Conservation (phyloP, 768 basidiomycete species). For the Pleurotus giganteus region DNA sequence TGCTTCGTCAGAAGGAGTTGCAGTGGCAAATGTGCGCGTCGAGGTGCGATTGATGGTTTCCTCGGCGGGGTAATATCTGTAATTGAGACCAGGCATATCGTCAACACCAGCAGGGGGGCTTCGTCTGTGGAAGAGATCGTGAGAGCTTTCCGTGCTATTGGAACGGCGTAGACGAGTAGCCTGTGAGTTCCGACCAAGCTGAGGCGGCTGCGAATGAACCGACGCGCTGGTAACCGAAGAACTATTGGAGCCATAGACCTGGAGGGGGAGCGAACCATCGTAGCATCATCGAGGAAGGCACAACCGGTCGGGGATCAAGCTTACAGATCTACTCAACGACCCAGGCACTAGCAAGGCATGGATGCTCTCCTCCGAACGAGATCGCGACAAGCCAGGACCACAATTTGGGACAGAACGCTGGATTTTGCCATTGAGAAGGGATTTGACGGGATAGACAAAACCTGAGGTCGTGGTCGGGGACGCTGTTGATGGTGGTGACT, state of each 20-base stretch:
- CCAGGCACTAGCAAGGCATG: neutral
- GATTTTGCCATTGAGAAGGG: neutral
- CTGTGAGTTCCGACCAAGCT: neutral
- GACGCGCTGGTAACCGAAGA: neutral
- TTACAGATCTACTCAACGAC: neutral
- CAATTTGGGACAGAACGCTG: neutral
- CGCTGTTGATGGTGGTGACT: neutral
- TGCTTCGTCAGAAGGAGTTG: neutral
- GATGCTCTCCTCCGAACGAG: neutral
- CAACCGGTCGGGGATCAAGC: no score
- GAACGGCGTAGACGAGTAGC: neutral
- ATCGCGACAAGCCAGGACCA: neutral
- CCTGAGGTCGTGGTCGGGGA: neutral
- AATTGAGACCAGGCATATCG: neutral
- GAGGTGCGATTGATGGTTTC: neutral
- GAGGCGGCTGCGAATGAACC: neutral
- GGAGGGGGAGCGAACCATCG: neutral
- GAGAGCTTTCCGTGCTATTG: neutral
- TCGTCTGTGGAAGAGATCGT: neutral
- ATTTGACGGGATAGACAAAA: slow-evolving; percentile 6
- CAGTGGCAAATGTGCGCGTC: neutral
- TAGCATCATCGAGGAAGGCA: no score
- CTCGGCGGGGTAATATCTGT: slow-evolving; percentile 3
- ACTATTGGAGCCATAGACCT: neutral
- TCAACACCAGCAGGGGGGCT: neutral